Conservation (phyloP, 2,329 filamentous ascomycete genomes). For the Calonectria henricotiae region DNA sequence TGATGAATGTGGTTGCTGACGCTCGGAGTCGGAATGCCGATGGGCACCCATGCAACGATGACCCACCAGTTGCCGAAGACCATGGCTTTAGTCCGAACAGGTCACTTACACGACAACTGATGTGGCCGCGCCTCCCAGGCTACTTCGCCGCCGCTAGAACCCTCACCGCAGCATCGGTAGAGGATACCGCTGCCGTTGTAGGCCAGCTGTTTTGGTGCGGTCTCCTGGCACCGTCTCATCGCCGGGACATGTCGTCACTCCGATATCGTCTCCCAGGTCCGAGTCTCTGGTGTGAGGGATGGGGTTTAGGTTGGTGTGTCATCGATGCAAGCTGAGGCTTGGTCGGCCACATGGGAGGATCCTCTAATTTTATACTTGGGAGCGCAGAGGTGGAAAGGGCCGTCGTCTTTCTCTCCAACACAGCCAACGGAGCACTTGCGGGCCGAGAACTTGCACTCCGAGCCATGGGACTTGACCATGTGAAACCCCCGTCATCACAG, state of each 20-base stretch:
- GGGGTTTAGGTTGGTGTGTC: slow-evolving; percentile 25
- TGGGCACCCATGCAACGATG: not conserved
- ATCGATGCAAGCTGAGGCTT: slow-evolving; percentile 17
- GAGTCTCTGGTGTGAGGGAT: slow-evolving; percentile 26
- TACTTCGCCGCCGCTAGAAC: slow-evolving; percentile 21
- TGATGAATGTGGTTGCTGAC: not conserved
- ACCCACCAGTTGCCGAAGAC: slow-evolving; percentile 28
- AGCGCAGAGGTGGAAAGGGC: slow-evolving; percentile 18
- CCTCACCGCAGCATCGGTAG: not conserved
- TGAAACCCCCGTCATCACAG: not conserved
- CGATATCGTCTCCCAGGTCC: slow-evolving; percentile 21
- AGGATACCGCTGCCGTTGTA: not conserved
- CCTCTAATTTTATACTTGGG: slow-evolving; percentile 18
- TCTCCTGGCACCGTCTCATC: not conserved
- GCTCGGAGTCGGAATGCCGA: not conserved
- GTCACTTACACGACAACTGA: slow-evolving; percentile 5
- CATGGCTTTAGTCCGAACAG: slow-evolving; percentile 17
- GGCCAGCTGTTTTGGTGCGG: slow-evolving; percentile 4
- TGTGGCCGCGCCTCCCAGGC: slow-evolving; percentile 22
- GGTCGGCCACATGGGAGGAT: slow-evolving; percentile 18
- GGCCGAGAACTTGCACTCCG: slow-evolving; percentile 7
- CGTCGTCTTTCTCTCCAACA: slow-evolving; percentile 24
- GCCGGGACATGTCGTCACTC: slow-evolving; percentile 7
- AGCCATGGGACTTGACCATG: slow-evolving; percentile 1
- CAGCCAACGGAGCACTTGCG: slow-evolving; percentile 20